Evolutionary conservation across 2,329 filamentous ascomycete species (phyloP), one percentile per base, ranked within the genome.

Genomic region (Pseudophaeomoniella oleicola): DNA sequence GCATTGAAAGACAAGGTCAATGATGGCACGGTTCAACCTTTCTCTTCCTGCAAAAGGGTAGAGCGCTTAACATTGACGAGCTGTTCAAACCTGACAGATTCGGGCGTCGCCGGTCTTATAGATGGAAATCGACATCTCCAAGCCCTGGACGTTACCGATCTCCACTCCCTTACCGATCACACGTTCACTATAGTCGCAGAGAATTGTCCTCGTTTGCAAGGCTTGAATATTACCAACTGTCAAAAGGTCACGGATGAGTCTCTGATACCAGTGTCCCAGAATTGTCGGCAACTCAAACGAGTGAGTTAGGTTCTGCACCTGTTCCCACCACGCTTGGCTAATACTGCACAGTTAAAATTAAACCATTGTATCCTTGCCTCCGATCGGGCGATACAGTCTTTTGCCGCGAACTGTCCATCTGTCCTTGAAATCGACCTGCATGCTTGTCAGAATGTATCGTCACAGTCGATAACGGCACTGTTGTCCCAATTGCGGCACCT

Each of bases 361-460:
- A 98, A 96, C 57, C 82, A 87, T 39, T 94, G 90, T 54, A 59
- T 62, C n/a, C 81, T 93, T 57, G 65, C 94, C 19, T 85, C 81
- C 29, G 85, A 96, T 53, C 68, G 71, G 34, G 79, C 86, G 4
- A 78, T 96, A 44, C 66, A 83, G 40, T 82, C 86, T 3, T 92
- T 98, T 53, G 88, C 90, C 4, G 68, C 78, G 32, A 75, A 92
- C 58, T 94, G 88, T 55, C 83, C 78, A 10, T 88, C 94, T 46
- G 86, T 98, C 19, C 77, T 98, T 43, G 90, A 98, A 58, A 94
- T 98, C 42, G 90, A 98, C 54, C 72, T 98, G 11, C 83, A 94
- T 48, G 81, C 85, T 48, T 93, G 90, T 63, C 70, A 67, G 37
- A 70, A 77, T 32, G 76, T 98, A 45, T 82, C 82, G 43, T 90